These are phyloP conservation scores for Phytophthora constricta DNA, from an alignment of 352 stramenopile genomes.

Conservation along the genomic window DNA sequence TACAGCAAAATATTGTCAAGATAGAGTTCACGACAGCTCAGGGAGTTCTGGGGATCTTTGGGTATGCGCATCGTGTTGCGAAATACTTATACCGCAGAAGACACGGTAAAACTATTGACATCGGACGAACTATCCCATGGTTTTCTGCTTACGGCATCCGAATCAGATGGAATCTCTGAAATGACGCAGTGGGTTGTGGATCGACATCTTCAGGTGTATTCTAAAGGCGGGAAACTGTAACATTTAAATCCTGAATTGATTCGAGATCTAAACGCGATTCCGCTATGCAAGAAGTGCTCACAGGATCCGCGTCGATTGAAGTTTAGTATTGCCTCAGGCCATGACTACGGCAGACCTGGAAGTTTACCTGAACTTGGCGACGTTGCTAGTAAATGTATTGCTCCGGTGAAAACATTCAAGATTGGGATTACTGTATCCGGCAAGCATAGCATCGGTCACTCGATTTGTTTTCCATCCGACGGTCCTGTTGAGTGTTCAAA, in stretches of 20 bases:
- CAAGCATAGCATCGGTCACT: neutral
- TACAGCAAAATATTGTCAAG: neutral
- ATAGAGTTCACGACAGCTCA: neutral
- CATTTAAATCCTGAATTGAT: neutral
- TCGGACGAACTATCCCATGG: neutral
- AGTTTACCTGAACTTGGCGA: too few relatives aligned
- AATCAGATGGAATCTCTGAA: neutral
- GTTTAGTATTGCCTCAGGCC: neutral
- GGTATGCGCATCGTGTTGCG: neutral
- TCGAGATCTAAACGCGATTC: neutral
- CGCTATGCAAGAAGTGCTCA: neutral
- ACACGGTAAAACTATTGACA: neutral
- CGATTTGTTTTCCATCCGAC: neutral
- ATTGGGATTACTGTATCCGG: neutral
- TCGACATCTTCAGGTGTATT: neutral
- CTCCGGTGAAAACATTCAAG: neutral
- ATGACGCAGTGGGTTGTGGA: neutral
- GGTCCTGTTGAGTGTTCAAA: neutral
- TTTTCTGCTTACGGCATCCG: neutral
- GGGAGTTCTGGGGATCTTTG: neutral
- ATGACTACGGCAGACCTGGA: neutral
- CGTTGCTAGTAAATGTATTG: neutral
- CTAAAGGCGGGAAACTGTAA: neutral
- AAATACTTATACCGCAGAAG: neutral
- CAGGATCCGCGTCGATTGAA: neutral